phyloP scores from a whole-genome alignment of 495 filamentous ascomycete species.

The Durotheca rogersii region DNA sequence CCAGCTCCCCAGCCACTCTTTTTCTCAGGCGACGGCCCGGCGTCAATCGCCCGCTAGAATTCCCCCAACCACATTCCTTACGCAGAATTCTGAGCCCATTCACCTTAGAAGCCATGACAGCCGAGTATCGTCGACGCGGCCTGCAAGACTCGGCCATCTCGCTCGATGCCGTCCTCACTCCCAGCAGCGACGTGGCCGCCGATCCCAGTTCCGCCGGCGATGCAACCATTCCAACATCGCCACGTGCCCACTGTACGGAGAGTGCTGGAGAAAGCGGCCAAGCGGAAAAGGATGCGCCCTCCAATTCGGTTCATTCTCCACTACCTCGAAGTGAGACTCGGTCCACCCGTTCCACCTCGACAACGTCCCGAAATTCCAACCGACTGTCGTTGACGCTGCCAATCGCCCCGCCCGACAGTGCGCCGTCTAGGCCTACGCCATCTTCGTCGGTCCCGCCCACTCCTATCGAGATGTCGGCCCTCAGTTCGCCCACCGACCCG shows the following conservation, averaged over 20 bases:
- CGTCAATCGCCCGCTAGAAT: constrained; percentile 13
- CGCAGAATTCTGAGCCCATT: constrained; percentile 17
- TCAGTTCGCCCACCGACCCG: constrained; percentile 62
- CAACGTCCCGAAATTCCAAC: constrained; percentile 64
- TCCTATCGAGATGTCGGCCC: constrained; percentile 42
- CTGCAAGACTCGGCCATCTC: constrained; percentile 31
- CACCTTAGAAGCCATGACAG: constrained; percentile 26
- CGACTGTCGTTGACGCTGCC: constrained; percentile 81
- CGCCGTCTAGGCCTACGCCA: constrained; percentile 47
- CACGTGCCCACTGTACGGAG: constrained; percentile 21
- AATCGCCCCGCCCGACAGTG: constrained; percentile 50
- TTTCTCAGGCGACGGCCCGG: constrained; percentile 24
- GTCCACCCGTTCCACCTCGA: constrained; percentile 55
- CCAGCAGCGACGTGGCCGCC: constrained; percentile 20
- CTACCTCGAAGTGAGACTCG: constrained; percentile 34
- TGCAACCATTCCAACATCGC: constrained; percentile 8
- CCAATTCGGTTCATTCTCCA: constrained; percentile 30
- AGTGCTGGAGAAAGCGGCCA: constrained; percentile 23
- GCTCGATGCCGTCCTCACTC: constrained; percentile 37
- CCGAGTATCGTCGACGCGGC: constrained; percentile 26
- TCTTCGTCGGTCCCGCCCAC: constrained; percentile 50
- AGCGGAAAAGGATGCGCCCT: constrained; percentile 22
- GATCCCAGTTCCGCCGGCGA: not conserved
- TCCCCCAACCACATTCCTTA: constrained; percentile 20
- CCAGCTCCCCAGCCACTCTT: constrained; percentile 30